These are phyloP conservation scores for Penicillium sp. DNA, from an alignment of 2,329 filamentous ascomycete genomes.

Conservation along the genomic window DNA sequence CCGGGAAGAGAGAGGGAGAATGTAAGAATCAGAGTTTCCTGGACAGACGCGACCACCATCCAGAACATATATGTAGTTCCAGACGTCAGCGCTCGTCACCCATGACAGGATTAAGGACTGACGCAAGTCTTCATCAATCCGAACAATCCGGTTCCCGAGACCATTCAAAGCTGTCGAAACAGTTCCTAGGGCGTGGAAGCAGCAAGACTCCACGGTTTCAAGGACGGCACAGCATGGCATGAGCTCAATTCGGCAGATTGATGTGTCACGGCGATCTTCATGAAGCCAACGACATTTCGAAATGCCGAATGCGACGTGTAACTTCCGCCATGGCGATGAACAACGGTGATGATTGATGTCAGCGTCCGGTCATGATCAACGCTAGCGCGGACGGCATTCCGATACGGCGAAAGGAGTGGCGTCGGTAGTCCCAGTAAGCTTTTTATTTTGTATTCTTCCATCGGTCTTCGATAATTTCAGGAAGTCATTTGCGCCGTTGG, in stretches of 20 bases:
- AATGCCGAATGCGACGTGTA: neutral
- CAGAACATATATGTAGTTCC: neutral
- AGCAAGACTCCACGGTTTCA: neutral
- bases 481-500: neutral
- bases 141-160: neutral
- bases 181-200: neutral
- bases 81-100: neutral
- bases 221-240: neutral
- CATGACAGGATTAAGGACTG: neutral
- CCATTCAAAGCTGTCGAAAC: neutral
- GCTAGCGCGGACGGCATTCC: constrained; percentile 3
- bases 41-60: neutral
- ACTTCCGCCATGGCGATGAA: neutral
- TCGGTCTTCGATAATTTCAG: neutral
- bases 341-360: constrained; percentile 7
- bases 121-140: neutral
- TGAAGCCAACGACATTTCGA: constrained; percentile 6
- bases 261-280: neutral
- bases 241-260: neutral
- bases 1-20: neutral
- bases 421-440: neutral
- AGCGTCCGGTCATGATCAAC: constrained; percentile 3
- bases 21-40: neutral
- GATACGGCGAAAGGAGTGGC: neutral
- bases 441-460: neutral